Evolutionary conservation across 2,329 filamentous ascomycete species (phyloP).

Genomic region (Pseudopithomyces chartarum): DNA sequence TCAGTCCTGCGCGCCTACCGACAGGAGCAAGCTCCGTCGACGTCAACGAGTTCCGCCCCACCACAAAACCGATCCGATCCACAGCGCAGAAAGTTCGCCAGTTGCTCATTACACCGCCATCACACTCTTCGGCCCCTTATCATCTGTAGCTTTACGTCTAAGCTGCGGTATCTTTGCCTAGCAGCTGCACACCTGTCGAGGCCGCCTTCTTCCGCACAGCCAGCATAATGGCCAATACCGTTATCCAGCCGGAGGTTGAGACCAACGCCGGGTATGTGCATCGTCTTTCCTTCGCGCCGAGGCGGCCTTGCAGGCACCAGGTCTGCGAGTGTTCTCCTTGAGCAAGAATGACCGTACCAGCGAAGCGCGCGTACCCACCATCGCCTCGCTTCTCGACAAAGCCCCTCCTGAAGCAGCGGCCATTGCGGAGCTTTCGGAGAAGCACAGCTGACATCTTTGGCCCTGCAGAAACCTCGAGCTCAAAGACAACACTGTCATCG

Average conservation of each 20-base stretch:
- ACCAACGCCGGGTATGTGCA: constrained; percentile 53
- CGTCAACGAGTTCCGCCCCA: constrained; percentile 34
- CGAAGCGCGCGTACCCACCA: neutral
- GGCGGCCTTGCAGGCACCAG: neutral
- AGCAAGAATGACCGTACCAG: neutral
- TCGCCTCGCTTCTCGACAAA: neutral
- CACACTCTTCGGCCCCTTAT: constrained; percentile 11
- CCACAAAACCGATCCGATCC: constrained; percentile 23
- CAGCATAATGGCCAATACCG: constrained; percentile 53
- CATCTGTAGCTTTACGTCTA: neutral
- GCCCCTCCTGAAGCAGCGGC: constrained; percentile 13
- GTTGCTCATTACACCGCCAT: constrained; percentile 28
- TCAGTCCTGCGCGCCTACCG: constrained; percentile 15
- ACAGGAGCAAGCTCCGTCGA: constrained; percentile 18
- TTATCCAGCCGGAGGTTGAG: constrained; percentile 54
- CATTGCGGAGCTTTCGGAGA: constrained; percentile 13
- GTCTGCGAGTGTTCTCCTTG: neutral
- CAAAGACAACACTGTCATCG: constrained; percentile 96
- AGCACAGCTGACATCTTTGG: constrained; percentile 33
- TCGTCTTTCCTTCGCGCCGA: constrained; percentile 1
- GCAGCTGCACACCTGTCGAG: constrained; percentile 21
- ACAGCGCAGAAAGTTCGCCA: constrained; percentile 34
- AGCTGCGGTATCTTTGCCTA: constrained; percentile 24
- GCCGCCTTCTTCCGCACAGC: constrained; percentile 22
- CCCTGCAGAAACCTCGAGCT: constrained; percentile 81